Base-by-base conservation (phyloP, 768 basidiomycete species). In the Mycena capillaripes region DNA sequence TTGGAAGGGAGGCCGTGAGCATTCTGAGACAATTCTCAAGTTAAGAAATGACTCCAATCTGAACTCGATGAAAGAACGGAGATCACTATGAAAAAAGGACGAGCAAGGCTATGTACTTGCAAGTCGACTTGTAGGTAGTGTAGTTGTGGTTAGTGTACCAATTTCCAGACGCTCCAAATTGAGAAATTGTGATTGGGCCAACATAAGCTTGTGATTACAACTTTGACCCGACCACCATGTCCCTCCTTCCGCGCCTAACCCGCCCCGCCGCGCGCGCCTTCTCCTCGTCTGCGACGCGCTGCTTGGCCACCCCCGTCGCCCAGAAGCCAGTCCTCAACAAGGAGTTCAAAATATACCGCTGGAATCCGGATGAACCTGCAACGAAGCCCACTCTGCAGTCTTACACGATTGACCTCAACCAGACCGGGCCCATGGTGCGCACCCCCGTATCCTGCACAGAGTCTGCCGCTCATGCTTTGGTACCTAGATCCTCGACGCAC, bases 301-400 rank as follows among this genome's bases (percentile, higher is more conserved):
- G 68, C 4, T 72, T 76, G 29, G 75, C 76, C 23, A 75, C 75
- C 27, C 74, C 74, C 46, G 73, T 69, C 32, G 60, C 58, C 9
- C 74, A 92, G 84, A 94, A 94, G 81, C 90, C 91, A 0, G 89
- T 89, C 21, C 79, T 93, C 76, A 86, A 92, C 78, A 99, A 99
- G 86, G 93, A 97, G 83, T 98, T 99, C 89, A 95, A 97, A 89
- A 97, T 99, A 75, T 99, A 99, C 86, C 95, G 98, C 81, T 99
- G 98, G 97, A 97, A 98, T 84, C 98, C 98, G 29, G 98, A 99
- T 81, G 92, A 95, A 79, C 97, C 98, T 21, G 89, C 91, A 61
- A 92, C 91, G 85, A 97, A 98, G 82, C 98, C 98, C 0, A 89
- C 87, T 40, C 88, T 99, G 40, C 96, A 98, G 86, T 90, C 92